Conservation (phyloP, 176 grass and related monocot species). For the Tillandsia leiboldiana region DNA sequence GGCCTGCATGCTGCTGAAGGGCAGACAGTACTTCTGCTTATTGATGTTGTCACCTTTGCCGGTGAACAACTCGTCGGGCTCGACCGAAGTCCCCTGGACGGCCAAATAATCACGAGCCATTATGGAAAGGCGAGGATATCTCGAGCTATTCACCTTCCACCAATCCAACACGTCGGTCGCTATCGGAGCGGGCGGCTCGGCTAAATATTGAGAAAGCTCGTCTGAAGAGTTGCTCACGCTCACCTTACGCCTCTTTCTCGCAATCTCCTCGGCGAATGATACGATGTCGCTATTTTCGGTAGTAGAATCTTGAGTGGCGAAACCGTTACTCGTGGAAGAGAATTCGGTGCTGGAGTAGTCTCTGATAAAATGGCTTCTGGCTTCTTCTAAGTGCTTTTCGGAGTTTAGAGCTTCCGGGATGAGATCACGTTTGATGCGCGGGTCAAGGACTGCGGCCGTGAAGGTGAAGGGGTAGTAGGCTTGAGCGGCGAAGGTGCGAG, state of each 20-base stretch:
- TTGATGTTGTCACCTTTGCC: constrained; percentile 56
- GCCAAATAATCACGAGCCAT: constrained; percentile 94
- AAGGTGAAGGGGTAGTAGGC: constrained; percentile 67
- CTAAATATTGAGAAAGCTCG: constrained; percentile 73
- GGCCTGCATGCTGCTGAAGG: constrained; percentile 44
- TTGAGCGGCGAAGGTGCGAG: constrained; percentile 45
- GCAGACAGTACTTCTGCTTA: constrained; percentile 68
- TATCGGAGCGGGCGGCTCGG: constrained; percentile 59
- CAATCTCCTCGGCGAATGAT: constrained; percentile 95
- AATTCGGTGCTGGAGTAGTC: constrained; percentile 64
- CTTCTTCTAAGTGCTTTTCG: constrained; percentile 60
- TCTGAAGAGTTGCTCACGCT: constrained; percentile 53
- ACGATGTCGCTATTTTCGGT: constrained; percentile 38
- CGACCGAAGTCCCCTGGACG: constrained; percentile 65
- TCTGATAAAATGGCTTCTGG: constrained; percentile 60
- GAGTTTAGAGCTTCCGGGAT: constrained; percentile 74
- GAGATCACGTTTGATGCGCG: constrained; percentile 75
- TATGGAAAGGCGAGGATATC: constrained; percentile 67
- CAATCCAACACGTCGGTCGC: constrained; percentile 69
- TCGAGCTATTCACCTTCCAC: constrained; percentile 73
- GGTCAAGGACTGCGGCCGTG: constrained; percentile 86
- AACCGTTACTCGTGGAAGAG: constrained; percentile 37
- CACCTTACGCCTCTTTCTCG: constrained; percentile 57
- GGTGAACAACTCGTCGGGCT: constrained; percentile 79
- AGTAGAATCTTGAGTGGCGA: constrained; percentile 24